These are phyloP conservation scores for Neonectria sp. DNA, from an alignment of 2,329 filamentous ascomycete genomes.

Conservation along the genomic window DNA sequence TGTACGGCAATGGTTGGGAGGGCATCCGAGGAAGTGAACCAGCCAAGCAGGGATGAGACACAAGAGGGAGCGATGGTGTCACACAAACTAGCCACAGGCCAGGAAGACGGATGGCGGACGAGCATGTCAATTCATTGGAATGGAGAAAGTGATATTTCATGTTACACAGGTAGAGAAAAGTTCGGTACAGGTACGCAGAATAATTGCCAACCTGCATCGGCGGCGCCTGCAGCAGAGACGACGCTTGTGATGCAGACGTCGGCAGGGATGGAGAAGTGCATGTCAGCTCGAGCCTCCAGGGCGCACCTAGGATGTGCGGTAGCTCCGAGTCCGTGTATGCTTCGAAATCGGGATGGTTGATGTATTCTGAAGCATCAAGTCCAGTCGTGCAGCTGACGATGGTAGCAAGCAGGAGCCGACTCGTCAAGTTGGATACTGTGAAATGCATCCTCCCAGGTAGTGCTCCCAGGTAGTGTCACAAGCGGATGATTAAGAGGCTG, in stretches of 20 bases:
- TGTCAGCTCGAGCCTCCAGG: not conserved
- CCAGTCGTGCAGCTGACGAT: not conserved
- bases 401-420: not conserved
- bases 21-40: constrained; percentile 7
- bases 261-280: constrained; percentile 16
- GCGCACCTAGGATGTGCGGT: not conserved
- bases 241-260: constrained; percentile 22
- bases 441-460: not conserved
- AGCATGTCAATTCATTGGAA: constrained; percentile 19
- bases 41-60: constrained; percentile 10
- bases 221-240: constrained; percentile 15
- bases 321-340: not conserved
- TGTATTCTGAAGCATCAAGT: not conserved
- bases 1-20: not conserved
- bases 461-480: constrained; percentile 2
- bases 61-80: constrained; percentile 10
- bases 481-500: constrained; percentile 1
- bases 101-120: constrained; percentile 17
- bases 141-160: constrained; percentile 9
- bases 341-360: not conserved
- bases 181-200: not conserved
- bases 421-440: no score
- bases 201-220: constrained; percentile 15
- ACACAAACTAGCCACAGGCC: not conserved
- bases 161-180: constrained; percentile 7